Base-by-base conservation (phyloP, 2,329 filamentous ascomycete species). In the Apiospora hydei region DNA sequence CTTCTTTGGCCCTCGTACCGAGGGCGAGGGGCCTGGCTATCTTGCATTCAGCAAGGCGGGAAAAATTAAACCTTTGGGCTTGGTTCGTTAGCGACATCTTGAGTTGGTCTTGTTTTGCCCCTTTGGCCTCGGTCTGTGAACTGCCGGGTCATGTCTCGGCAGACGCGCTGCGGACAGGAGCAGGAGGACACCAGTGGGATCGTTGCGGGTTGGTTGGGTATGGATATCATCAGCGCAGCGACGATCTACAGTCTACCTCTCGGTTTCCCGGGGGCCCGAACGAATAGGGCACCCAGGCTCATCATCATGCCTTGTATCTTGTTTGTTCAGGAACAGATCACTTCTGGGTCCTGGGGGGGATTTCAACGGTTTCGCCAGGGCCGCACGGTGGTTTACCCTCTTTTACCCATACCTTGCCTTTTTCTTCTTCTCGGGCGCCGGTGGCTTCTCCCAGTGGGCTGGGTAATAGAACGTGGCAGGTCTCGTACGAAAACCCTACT, bases 1-100 rank as follows among this genome's bases (percentile, higher is more conserved):
- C 53, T 38, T 61, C 53, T 61, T 61, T 61, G 53, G 53, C 53
- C 16, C 53, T 41, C 57, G 57, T 64, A 64, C 30, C 57, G 57
- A 64, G 18, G 21, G 34, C 57, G 57, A 64, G 18, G 21, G 34
- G 57, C 18, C 11, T 38, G 7, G 57, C 57, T 41, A 64, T 64
- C 57, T 41, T 64, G 53, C 30, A 64, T n/a, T 34, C 53, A 30
- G 53, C 18, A 64, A 57, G 51, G 26, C 34, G 26, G 24, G 8
- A 34, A 49, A 14, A 34, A 11, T 34, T 38, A 38, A 21, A 61
- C 30, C 30, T n/a, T 61, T 53, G 24, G 24, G 3, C 49, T 61
- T 38, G 14, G 16, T 38, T 21, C 7, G 30, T 61, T 38, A 38
- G 53, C 18, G 30, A 1, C 5, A 30, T 38, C 49, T 53, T 11